Conservation (phyloP, 192 early-diverging fungal genomes). For the Piromyces sp. region DNA sequence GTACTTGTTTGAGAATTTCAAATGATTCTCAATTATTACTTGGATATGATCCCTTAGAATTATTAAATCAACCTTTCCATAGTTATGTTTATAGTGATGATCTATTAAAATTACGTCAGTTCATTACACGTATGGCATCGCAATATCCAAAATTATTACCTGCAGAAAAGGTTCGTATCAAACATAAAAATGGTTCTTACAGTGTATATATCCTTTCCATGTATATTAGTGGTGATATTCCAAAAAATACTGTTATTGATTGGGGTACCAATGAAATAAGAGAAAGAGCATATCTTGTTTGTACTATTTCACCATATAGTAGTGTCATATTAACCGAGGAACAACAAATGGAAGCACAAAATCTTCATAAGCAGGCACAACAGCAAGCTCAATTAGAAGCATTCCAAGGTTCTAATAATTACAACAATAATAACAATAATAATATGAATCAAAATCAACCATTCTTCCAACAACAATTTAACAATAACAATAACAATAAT, state of each 20-base stretch:
- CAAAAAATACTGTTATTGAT: background rate
- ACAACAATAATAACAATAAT: background rate
- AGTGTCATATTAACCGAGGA: background rate
- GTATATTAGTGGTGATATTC: background rate
- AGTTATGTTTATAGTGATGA: background rate
- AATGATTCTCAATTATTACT: background rate
- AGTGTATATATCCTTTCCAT: background rate
- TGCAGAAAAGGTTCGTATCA: background rate
- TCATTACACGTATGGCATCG: background rate
- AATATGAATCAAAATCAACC: background rate
- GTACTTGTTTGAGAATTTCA: background rate
- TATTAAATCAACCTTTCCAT: background rate
- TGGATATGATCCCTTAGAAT: background rate
- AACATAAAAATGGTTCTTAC: background rate
- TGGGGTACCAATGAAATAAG: background rate
- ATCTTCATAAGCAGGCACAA: background rate
- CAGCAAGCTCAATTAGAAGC: background rate
- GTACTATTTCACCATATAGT: background rate
- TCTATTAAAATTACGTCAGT: background rate
- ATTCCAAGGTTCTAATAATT: background rate
- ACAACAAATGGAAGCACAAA: background rate
- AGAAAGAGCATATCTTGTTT: background rate
- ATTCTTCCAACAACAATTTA: background rate
- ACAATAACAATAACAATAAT: background rate
- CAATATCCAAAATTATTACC: background rate